Evolutionary conservation across 208 protist genomes (phyloP).

Genomic region (Phytomonas sp.): DNA sequence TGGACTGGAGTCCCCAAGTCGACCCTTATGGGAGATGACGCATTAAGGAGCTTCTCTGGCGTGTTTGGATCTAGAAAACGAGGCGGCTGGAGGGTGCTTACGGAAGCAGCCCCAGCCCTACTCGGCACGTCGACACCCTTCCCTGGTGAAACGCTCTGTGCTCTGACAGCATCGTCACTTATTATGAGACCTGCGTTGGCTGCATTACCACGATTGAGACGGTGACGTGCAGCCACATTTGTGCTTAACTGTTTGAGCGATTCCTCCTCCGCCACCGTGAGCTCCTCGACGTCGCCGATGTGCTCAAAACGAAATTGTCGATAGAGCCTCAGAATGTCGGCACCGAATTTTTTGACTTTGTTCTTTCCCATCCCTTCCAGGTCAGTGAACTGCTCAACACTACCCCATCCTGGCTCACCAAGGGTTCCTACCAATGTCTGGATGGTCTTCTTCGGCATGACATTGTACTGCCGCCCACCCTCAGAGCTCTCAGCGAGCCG

Average conservation of each 20-base stretch:
- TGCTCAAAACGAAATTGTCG: conserved; percentile 64
- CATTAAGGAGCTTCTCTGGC: not conserved
- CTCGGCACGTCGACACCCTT: not conserved
- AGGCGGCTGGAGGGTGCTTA: not conserved
- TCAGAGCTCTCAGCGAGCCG: conserved; percentile 62
- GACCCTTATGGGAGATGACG: not conserved
- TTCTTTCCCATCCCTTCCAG: conserved; percentile 83
- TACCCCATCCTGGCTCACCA: conserved; percentile 49
- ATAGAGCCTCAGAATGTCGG: conserved; percentile 65
- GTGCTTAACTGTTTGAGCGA: conserved; percentile 44
- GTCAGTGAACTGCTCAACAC: conserved; percentile 59
- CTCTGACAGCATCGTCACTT: conserved; percentile 10
- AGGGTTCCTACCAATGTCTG: conserved; percentile 66
- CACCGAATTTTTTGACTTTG: conserved; percentile 83
- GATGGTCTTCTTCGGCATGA: conserved; percentile 79
- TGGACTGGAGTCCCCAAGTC: not conserved
- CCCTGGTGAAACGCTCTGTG: not conserved
- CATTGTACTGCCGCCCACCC: conserved; percentile 75
- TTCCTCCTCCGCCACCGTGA: conserved; percentile 42
- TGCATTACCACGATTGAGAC: conserved; percentile 23
- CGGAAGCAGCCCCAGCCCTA: not conserved
- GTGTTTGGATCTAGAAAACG: not conserved
- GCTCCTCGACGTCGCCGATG: conserved; percentile 75
- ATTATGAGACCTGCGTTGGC: conserved; percentile 12
- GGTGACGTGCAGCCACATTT: conserved; percentile 29